A percentile compares a stretch with the other conserved stretches of the same genome.
phyloP scores from a whole-genome alignment of 176 grass and related monocot species.

The Rhynchospora pubera region DNA sequence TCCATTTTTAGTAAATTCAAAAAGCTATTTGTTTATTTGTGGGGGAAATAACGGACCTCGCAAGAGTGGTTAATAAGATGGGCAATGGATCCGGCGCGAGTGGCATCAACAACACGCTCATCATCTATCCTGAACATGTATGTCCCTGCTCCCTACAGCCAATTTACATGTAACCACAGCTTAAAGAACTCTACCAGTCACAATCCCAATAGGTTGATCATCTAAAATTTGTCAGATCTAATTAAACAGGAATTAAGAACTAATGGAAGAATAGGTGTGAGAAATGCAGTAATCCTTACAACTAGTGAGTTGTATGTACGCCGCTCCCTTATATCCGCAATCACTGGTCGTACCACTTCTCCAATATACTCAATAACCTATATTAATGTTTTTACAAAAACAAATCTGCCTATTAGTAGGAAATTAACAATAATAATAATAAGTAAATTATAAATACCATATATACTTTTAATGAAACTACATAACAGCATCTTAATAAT shows the following conservation, averaged over 20 bases:
- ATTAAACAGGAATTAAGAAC: background rate
- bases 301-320: constrained; percentile 86
- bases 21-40: background rate
- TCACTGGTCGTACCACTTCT: constrained; percentile 84
- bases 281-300: constrained; percentile 29
- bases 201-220: constrained; percentile 7
- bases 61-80: constrained; percentile 99
- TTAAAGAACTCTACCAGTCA: background rate
- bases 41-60: constrained; percentile 56
- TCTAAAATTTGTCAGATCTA: background rate
- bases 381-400: constrained; percentile 28
- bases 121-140: constrained; percentile 99
- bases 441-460: constrained; percentile 19
- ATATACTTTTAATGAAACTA: background rate
- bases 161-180: background rate
- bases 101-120: constrained; percentile 93
- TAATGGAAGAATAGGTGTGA: background rate
- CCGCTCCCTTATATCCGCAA: constrained; percentile 87
- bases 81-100: constrained; percentile 84
- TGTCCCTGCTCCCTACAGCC: constrained; percentile 85
- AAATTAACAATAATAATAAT: background rate
- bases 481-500: constrained; percentile 14
- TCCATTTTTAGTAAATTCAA: background rate
- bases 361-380: constrained; percentile 97
- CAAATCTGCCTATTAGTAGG: constrained; percentile 24